phyloP scores from a whole-genome alignment of 768 basidiomycete species.

The Dictyophora rubrovolvata region DNA sequence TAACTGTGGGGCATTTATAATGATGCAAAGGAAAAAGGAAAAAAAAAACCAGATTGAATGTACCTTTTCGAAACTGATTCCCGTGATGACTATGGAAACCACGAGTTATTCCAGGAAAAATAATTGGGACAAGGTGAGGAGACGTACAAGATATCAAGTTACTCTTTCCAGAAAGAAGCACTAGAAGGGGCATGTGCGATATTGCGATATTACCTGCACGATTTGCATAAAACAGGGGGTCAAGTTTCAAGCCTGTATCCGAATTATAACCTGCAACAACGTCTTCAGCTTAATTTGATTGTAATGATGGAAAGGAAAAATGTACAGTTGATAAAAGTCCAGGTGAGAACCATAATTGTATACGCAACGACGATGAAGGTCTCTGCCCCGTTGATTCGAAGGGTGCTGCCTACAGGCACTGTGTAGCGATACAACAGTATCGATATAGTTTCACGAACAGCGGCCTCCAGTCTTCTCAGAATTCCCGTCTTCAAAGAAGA shows the following conservation, averaged over 20 bases:
- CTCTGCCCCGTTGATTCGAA: conserved; percentile 23
- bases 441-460: conserved; percentile 25
- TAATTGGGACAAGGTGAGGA: not conserved
- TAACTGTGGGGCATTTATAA: not conserved
- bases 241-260: conserved; percentile 11
- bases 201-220: conserved; percentile 10
- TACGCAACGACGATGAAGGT: conserved; percentile 37
- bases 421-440: conserved; percentile 27
- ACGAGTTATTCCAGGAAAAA: not conserved
- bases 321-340: conserved; percentile 38
- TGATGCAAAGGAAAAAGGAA: not conserved
- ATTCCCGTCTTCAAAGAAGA: not conserved
- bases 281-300: not conserved
- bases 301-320: not conserved
- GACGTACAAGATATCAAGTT: conserved; percentile 18
- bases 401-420: conserved; percentile 20
- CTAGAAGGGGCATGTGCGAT: conserved; percentile 20
- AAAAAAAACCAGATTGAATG: too few species aligned
- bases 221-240: not conserved
- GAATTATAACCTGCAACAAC: conserved; percentile 13
- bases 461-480: conserved; percentile 14
- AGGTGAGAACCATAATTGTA: conserved; percentile 32
- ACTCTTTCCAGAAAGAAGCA: conserved; percentile 25
- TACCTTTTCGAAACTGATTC: conserved; percentile 12
- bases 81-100: conserved; percentile 8